phyloP scores from a whole-genome alignment of 352 stramenopile genomes.

The Pythium angustatum region DNA sequence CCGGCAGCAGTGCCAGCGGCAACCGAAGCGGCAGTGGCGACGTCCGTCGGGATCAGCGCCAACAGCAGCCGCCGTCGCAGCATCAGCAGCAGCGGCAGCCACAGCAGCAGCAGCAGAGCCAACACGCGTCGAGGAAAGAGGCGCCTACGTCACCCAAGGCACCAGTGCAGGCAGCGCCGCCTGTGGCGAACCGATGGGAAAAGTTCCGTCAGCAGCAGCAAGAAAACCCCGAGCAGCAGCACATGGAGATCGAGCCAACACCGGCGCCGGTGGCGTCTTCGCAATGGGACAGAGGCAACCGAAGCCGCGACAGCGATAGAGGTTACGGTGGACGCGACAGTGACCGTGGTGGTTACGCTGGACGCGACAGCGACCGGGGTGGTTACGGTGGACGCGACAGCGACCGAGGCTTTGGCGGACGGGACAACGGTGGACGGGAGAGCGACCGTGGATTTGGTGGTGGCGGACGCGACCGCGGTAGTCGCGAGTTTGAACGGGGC shows the following conservation, averaged over 20 bases:
- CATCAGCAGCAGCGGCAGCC: not conserved
- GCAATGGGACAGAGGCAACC: conserved; percentile 8
- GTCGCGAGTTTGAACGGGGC: conserved; percentile 9
- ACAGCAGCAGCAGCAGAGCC: conserved; percentile 1
- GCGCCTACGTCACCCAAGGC: conserved; percentile 1
- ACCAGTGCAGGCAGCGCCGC: conserved; percentile 4
- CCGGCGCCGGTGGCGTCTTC: not conserved
- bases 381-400: conserved; percentile 4
- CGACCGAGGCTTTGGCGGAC: conserved; percentile 4
- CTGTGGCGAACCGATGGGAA: conserved; percentile 28
- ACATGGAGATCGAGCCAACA: not conserved
- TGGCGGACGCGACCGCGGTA: conserved; percentile 23
- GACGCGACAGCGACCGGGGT: conserved; percentile 16
- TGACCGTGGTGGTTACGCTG: conserved; percentile 19
- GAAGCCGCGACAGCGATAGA: conserved; percentile 1
- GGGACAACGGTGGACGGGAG: conserved; percentile 19
- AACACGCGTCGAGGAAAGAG: not conserved
- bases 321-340: conserved; percentile 6
- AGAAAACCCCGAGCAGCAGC: not conserved
- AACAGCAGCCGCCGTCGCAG: not conserved
- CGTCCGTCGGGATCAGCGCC: too few relatives aligned
- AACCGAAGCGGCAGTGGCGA: not conserved
- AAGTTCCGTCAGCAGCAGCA: conserved; percentile 24
- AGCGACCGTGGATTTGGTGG: conserved; percentile 28
- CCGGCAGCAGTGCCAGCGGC: too few relatives aligned